Base-by-base conservation (phyloP, 768 basidiomycete species). In the Russula sp. region DNA sequence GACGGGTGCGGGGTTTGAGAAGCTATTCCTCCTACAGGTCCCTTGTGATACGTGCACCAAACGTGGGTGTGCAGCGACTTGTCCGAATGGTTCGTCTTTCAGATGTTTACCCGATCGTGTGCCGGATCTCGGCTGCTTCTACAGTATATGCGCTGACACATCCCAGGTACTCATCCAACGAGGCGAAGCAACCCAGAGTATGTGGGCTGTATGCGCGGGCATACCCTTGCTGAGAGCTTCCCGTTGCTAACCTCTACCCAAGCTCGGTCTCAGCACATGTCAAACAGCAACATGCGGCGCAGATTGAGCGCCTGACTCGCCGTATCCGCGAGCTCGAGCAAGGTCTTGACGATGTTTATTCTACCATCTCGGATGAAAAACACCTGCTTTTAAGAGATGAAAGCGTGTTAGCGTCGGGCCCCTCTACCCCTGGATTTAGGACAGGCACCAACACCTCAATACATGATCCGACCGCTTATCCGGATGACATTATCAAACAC, bases 11-110 rank as follows among this genome's bases (percentile, higher is more conserved):
- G 28, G 16, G 11, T n/a, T 46, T 42, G 49, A 46, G 50, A 59
- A 40, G 10, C 9, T 46, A 34, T 48, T 3, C 9, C 16, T 20
- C 26, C 4, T 14, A 20, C 69, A 90, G 88, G 80, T 90, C 38
- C 89, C 89, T 13, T 92, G 89, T 75, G 86, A 87, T 74, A 90
- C 84, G 72, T 92, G 90, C 71, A 82, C 83, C 26, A 86, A 86
- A 62, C 79, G 89, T 70, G 89, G 89, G 38, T 91, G 88, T 70
- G 84, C 83, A 26, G 77, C 83, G 20, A 87, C 91, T 62, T 92
- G 89, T 74, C 89, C 89, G n/a, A 83, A 86, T 61, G 89, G 89
- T 86, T 67, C 51, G 67, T 59, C 26, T 8, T 55, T 9, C 14
- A 1, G 11, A 57, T 64, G n/a, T 14, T 32, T 42, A 16, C 40